Base-by-base conservation (phyloP, 2,329 filamentous ascomycete genomes). In the Fusarium austroafricanum region DNA sequence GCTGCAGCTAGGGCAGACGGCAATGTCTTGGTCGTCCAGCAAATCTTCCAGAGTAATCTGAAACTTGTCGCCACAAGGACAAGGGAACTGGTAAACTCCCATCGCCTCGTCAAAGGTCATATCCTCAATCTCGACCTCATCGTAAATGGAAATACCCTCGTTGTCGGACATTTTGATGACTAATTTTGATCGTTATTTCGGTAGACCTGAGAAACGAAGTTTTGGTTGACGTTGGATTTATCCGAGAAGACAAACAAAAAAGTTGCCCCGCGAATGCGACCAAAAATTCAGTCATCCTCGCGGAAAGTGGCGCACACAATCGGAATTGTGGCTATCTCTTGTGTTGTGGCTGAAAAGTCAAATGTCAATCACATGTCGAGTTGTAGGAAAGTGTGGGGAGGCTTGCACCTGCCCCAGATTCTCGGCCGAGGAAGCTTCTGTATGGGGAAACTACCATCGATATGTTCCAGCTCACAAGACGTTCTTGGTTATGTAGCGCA, bases 41-140 rank as follows among this genome's bases (percentile, higher is more conserved):
- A 99, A 83, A 78, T 98, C 94, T 55, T 86, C 88, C 56, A 98
- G 88, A 20, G 87, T 87, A 76, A 96, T 97, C 82, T 97, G 92
- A 82, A 99, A 99, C 62, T 92, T 89, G 82, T 99, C 96, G 83
- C 96, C 96, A 81, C 96, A 99, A 2, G 96, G 96, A 79, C 96
- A 99, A 15, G 96, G 96, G 79, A 97, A 97, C 81, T 95, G 92
- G 83, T 97, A 99, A 73, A 97, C 90, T 79, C 97, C 91, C 39
- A 94, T 86, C 6, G 86, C 84, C 45, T 89, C 83, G 79, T 97
- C 94, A 79, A 88, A 97, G 75, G 92, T 96, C 94, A 97, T 97
- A 81, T 99, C 96, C 80, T 98, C 95, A 83, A 98, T 97, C 79
- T 98, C 95, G 80, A 98, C 95, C 81, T 97, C 95, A 76, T 98